A percentile compares a stretch with the other conserved stretches of the same genome.
Evolutionary conservation across 2,329 filamentous ascomycete species (phyloP).

Genomic region (Paecilomyces sp.): DNA sequence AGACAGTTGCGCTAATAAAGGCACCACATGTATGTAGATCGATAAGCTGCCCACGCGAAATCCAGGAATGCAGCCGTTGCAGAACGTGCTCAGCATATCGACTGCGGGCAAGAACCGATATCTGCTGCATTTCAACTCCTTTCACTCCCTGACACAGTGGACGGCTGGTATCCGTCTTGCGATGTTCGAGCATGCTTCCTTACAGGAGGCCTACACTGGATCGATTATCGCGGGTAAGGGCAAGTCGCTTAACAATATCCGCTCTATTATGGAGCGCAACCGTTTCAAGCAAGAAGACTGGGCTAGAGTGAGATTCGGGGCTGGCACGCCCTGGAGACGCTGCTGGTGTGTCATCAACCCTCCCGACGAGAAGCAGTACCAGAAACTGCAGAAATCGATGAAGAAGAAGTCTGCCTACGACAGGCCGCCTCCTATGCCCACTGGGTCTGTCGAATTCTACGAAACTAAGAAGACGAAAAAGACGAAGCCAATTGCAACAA

Average conservation of each 20-base stretch:
- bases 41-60: slow-evolving; percentile 83
- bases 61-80: slow-evolving; percentile 67
- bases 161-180: slow-evolving; percentile 86
- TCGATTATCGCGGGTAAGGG: slow-evolving; percentile 93
- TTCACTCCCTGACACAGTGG: slow-evolving; percentile 91
- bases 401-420: slow-evolving; percentile 83
- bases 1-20: not conserved
- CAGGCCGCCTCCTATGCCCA: slow-evolving; percentile 61
- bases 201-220: slow-evolving; percentile 95
- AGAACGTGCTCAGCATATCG: slow-evolving; percentile 92
- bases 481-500: slow-evolving; percentile 78
- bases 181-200: slow-evolving; percentile 86
- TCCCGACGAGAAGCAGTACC: slow-evolving; percentile 86
- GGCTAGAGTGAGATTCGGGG: slow-evolving; percentile 91
- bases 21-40: slow-evolving; percentile 49
- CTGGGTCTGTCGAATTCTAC: slow-evolving; percentile 92
- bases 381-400: slow-evolving; percentile 72
- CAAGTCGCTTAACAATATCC: slow-evolving; percentile 81
- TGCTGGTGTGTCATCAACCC: slow-evolving; percentile 95
- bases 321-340: slow-evolving; percentile 89
- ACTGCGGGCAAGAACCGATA: slow-evolving; percentile 95
- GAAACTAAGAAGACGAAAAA: slow-evolving; percentile 93
- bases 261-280: slow-evolving; percentile 75
- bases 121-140: slow-evolving; percentile 90
- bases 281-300: slow-evolving; percentile 78